phyloP scores from a whole-genome alignment of 257 asterid species.

The Solanum pinnatisectum region DNA sequence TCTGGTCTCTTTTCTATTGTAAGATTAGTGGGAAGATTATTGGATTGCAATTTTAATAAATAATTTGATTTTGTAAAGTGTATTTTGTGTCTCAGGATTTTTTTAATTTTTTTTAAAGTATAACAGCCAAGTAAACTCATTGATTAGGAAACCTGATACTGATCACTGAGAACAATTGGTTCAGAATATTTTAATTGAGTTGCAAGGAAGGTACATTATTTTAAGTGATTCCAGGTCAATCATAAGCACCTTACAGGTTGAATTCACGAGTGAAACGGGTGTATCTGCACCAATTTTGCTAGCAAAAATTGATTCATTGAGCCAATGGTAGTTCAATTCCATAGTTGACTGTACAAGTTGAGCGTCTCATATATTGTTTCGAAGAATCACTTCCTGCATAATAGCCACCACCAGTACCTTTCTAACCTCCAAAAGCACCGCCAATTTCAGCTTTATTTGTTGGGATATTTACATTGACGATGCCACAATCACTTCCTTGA shows the following conservation, averaged over 20 bases:
- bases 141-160: too few relatives aligned
- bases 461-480: slow-evolving; percentile 85
- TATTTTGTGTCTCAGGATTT: too few relatives aligned
- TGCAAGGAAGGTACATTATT: background rate
- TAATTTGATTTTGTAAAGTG: too few relatives aligned
- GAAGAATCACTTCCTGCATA: slow-evolving; percentile 99
- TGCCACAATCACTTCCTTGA: slow-evolving; percentile 94
- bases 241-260: background rate
- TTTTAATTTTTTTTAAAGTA: too few relatives aligned
- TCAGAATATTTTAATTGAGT: background rate
- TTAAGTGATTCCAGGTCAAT: background rate
- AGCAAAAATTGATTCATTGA: slow-evolving; percentile 76
- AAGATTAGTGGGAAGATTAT: too few relatives aligned
- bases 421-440: slow-evolving; percentile 97
- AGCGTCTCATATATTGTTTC: slow-evolving; percentile 96
- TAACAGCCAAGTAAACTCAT: too few relatives aligned
- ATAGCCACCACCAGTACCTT: slow-evolving; percentile 93
- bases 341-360: slow-evolving; percentile 82
- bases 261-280: too few relatives aligned
- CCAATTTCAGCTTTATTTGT: slow-evolving; percentile 98
- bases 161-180: too few relatives aligned
- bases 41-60: too few relatives aligned
- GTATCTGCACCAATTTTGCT: background rate
- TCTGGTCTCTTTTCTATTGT: too few relatives aligned
- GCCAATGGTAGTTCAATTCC: slow-evolving; percentile 75